Evolutionary conservation across 2,329 filamentous ascomycete species (phyloP).

Genomic region (Grosmannia huntii): DNA sequence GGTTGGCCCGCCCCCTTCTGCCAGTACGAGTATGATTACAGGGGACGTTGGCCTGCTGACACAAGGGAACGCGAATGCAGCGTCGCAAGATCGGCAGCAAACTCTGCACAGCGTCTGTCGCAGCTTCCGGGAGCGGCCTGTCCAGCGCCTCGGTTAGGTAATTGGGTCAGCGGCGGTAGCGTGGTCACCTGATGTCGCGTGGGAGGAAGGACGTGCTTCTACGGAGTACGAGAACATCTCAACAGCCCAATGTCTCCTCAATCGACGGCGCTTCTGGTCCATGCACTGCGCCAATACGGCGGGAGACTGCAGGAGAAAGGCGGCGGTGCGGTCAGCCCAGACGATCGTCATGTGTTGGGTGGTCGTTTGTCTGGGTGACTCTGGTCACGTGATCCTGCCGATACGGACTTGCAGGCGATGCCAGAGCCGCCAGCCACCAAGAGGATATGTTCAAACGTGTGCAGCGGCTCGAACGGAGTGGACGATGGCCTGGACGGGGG

Average conservation of each 20-base stretch:
- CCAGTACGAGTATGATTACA: neutral
- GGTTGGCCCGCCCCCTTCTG: too few species aligned
- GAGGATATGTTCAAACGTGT: slow-evolving; percentile 10
- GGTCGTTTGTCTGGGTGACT: slow-evolving; percentile 4
- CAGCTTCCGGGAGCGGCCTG: too few species aligned
- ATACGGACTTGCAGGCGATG: slow-evolving; percentile 11
- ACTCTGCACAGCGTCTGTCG: too few species aligned
- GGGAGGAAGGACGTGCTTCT: neutral
- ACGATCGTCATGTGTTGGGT: slow-evolving; percentile 9
- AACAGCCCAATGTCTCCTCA: slow-evolving; percentile 14
- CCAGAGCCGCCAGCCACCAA: slow-evolving; percentile 13
- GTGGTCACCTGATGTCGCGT: neutral
- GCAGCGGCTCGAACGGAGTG: slow-evolving; percentile 34
- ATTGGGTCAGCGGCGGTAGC: too few species aligned
- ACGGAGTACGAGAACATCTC: neutral
- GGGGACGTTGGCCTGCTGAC: neutral
- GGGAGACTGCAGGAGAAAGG: neutral
- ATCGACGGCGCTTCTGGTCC: slow-evolving; percentile 6
- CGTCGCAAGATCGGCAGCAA: too few species aligned
- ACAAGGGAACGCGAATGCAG: too few species aligned
- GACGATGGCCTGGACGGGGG: slow-evolving; percentile 46
- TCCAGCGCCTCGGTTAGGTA: too few species aligned
- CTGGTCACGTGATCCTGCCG: slow-evolving; percentile 10
- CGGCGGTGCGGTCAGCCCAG: slow-evolving; percentile 10
- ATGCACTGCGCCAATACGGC: slow-evolving; percentile 4